A percentile compares a stretch with the other conserved stretches of the same genome.
phyloP scores from a whole-genome alignment of 768 basidiomycete species.

The Boletus tylopilopsis region DNA sequence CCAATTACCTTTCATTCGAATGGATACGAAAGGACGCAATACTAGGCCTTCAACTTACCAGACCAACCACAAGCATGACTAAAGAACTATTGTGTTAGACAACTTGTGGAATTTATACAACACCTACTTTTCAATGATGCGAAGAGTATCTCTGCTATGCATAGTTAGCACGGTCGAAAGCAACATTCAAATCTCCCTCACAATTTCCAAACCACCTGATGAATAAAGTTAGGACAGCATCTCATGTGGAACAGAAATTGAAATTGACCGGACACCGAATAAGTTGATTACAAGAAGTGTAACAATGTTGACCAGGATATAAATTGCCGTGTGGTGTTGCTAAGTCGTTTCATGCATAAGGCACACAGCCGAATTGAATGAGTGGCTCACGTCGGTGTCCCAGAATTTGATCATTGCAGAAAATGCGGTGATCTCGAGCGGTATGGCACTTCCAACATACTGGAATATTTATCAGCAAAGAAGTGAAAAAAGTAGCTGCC shows the following conservation, averaged over 20 bases:
- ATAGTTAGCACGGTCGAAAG: constrained; percentile 2
- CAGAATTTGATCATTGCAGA: constrained; percentile 50
- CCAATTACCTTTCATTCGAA: constrained; percentile 26
- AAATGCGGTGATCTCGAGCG: constrained; percentile 50
- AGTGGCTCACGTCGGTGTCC: constrained; percentile 31
- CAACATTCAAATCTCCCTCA: not conserved
- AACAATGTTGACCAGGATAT: constrained; percentile 38
- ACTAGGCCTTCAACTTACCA: constrained; percentile 14
- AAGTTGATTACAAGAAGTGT: constrained; percentile 41
- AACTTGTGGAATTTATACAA: not conserved
- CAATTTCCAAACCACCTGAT: constrained; percentile 22
- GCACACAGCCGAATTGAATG: not conserved
- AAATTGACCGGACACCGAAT: constrained; percentile 44
- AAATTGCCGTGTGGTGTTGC: constrained; percentile 38
- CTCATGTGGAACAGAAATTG: constrained; percentile 27
- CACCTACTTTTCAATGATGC: constrained; percentile 23
- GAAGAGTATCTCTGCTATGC: constrained; percentile 21
- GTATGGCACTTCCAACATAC: constrained; percentile 37
- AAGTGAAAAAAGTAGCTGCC: not conserved
- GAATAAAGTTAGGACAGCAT: constrained; percentile 32
- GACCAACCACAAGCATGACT: constrained; percentile 38
- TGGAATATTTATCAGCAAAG: not conserved
- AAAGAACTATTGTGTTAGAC: not conserved
- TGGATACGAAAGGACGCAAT: too few relatives aligned
- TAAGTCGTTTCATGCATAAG: constrained; percentile 19